phyloP scores from a whole-genome alignment of 306 rosid genomes.

The Geum urbanum region DNA sequence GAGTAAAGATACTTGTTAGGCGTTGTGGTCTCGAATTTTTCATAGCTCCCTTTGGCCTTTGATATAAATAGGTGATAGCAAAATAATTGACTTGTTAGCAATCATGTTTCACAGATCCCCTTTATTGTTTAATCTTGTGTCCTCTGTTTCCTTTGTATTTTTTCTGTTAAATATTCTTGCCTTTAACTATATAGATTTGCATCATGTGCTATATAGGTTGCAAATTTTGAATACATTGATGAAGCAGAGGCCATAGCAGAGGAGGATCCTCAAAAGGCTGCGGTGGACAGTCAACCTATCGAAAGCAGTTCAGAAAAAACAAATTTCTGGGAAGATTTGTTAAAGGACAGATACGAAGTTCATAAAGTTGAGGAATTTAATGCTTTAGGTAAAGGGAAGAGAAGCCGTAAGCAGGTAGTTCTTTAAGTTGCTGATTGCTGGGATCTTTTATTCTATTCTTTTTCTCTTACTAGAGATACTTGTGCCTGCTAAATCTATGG shows the following conservation, averaged over 20 bases:
- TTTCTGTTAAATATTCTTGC: conserved; percentile 8
- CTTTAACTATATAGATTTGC: conserved; percentile 1
- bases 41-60: neutral
- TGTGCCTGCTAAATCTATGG: neutral
- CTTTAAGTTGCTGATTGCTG: neutral
- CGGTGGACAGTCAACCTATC: conserved; percentile 37
- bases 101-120: neutral
- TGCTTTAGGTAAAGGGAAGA: conserved; percentile 91
- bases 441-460: neutral
- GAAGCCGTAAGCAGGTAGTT: conserved; percentile 84
- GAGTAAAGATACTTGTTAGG: too few species aligned
- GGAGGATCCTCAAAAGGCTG: conserved; percentile 66
- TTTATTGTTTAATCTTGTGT: neutral
- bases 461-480: neutral
- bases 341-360: conserved; percentile 76
- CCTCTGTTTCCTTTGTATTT: conserved; percentile 3
- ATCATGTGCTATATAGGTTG: conserved; percentile 63
- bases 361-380: conserved; percentile 87
- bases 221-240: conserved; percentile 94
- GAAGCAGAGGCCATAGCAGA: conserved; percentile 71
- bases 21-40: neutral
- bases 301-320: conserved; percentile 55
- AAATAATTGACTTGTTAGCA: neutral
- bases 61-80: neutral
- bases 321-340: conserved; percentile 91